Conservation (phyloP, 768 basidiomycete species). For the Tricholoma sp. region DNA sequence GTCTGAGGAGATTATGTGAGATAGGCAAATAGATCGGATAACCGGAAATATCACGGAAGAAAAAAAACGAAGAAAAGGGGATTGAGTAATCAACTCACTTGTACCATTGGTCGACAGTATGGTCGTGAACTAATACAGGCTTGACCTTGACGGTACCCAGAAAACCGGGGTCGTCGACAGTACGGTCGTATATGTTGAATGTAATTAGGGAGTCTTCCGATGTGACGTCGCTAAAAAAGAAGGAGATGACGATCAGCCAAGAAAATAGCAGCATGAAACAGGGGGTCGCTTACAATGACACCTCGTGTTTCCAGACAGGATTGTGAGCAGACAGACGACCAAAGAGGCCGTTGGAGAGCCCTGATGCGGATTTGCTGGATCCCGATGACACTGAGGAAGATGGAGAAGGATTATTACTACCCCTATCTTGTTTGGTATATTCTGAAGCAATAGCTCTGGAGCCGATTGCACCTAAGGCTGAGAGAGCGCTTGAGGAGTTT, state of each 20-base stretch:
- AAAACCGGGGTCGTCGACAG: conserved; percentile 80
- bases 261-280: conserved; percentile 2
- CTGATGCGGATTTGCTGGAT: conserved; percentile 27
- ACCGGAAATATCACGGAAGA: conserved; percentile 11
- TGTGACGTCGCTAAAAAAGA: conserved; percentile 78
- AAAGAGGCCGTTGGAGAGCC: conserved; percentile 45
- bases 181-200: conserved; percentile 88
- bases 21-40: conserved; percentile 10
- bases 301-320: conserved; percentile 99
- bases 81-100: conserved; percentile 51
- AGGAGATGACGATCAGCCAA: conserved; percentile 16
- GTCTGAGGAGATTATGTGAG: conserved; percentile 36
- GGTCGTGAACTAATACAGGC: conserved; percentile 86
- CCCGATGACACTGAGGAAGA: conserved; percentile 26
- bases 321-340: conserved; percentile 71
- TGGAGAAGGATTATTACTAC: conserved; percentile 39
- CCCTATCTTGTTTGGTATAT: conserved; percentile 30
- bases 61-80: background rate
- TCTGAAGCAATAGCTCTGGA: conserved; percentile 37
- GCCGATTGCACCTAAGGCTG: conserved; percentile 60
- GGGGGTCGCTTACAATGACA: conserved; percentile 77
- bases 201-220: conserved; percentile 79
- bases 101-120: conserved; percentile 96
- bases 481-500: conserved; percentile 58
- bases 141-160: conserved; percentile 89